Percentiles rank a stretch among this genome's conserved stretches.
phyloP scores from a whole-genome alignment of 768 basidiomycete genomes.

The Phlebiopsis gigantea region DNA sequence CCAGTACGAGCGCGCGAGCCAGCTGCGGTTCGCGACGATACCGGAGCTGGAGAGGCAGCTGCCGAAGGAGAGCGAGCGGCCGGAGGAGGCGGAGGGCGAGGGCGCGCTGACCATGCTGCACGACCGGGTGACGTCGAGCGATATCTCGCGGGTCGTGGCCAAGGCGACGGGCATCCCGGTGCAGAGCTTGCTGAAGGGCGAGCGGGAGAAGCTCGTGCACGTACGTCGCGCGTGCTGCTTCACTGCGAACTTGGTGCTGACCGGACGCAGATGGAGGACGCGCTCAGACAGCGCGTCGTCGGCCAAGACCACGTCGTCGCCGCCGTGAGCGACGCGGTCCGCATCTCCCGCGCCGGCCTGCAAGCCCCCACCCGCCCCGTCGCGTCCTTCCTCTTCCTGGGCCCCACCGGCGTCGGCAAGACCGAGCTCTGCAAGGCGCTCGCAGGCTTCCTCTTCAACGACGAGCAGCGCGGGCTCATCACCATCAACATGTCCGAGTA shows the following conservation, averaged over 20 bases:
- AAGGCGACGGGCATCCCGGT: constrained; percentile 90
- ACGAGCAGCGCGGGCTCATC: constrained; percentile 84
- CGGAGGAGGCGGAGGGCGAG: constrained; percentile 33
- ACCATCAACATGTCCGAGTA: constrained; percentile 98
- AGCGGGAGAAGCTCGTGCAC: constrained; percentile 84
- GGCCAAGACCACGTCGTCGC: constrained; percentile 89
- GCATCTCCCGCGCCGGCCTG: constrained; percentile 87
- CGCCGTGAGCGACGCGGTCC: constrained; percentile 85
- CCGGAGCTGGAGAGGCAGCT: constrained; percentile 73
- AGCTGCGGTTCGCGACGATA: constrained; percentile 80
- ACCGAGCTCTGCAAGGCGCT: constrained; percentile 88
- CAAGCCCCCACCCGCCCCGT: constrained; percentile 87
- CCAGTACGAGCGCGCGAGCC: constrained; percentile 78
- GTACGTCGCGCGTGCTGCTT: constrained; percentile 37
- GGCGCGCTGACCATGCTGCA: constrained; percentile 65
- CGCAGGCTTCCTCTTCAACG: constrained; percentile 85
- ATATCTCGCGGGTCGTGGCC: constrained; percentile 85
- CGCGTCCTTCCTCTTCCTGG: constrained; percentile 88
- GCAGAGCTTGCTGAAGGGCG: constrained; percentile 81
- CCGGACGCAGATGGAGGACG: constrained; percentile 74
- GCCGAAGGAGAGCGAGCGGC: constrained; percentile 43
- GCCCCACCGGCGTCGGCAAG: constrained; percentile 88
- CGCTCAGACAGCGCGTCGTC: constrained; percentile 67
- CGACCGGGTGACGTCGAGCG: constrained; percentile 83
- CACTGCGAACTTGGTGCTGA: background rate